Evolutionary conservation across 2,329 filamentous ascomycete species (phyloP).

Genomic region (Exophiala aquamarina): DNA sequence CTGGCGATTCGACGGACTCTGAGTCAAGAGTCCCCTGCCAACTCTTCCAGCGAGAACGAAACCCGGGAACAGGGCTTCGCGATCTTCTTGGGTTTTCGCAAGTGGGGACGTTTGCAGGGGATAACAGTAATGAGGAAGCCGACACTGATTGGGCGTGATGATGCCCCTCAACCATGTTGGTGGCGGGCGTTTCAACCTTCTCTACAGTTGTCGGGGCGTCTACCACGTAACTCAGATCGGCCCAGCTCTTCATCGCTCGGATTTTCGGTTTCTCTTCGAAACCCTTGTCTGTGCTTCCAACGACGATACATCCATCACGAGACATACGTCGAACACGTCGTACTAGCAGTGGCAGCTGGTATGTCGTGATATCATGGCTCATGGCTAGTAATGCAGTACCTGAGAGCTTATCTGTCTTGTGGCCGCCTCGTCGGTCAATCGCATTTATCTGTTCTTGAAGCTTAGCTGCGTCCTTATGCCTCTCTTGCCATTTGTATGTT

Average conservation of each 20-base stretch:
- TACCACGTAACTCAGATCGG: no score
- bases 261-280: not conserved
- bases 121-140: no score
- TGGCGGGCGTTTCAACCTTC: no score
- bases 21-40: not conserved
- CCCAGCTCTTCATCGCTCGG: not conserved
- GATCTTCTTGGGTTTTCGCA: not conserved
- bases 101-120: no score
- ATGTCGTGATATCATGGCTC: slow-evolving; percentile 2
- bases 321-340: not conserved
- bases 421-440: not conserved
- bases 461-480: not conserved
- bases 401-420: no score
- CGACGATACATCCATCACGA: not conserved
- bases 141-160: no score
- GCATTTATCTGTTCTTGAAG: not conserved
- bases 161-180: no score
- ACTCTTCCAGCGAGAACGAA: not conserved
- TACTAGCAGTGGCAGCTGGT: not conserved
- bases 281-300: not conserved
- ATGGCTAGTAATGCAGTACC: not conserved
- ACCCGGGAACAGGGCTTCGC: not conserved
- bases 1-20: not conserved
- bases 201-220: no score
- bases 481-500: not conserved